Percentiles rank a stretch among this genome's conserved stretches.
phyloP scores from a whole-genome alignment of 805 yeast species.

The Starmerella riodocensis region DNA sequence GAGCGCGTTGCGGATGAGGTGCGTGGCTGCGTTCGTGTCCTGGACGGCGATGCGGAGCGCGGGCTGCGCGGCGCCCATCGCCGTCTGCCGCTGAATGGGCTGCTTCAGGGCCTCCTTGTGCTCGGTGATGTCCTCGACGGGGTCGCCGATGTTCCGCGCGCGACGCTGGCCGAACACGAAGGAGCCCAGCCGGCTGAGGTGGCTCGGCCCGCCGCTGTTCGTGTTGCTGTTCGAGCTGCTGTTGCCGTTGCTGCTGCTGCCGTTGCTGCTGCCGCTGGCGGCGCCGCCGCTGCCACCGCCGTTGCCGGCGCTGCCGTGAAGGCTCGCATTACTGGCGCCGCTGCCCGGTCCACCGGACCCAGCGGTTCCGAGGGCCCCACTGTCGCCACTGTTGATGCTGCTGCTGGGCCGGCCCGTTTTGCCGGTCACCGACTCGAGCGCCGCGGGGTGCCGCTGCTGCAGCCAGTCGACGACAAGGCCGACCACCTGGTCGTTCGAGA shows the following conservation, averaged over 20 bases:
- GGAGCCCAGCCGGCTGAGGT: conserved; percentile 14
- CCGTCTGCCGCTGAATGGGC: conserved; percentile 36
- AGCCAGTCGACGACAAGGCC: conserved; percentile 90
- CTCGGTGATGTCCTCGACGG: conserved; percentile 30
- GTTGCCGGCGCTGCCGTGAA: too few relatives aligned
- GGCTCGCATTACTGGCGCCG: too few relatives aligned
- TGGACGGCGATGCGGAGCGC: conserved; percentile 33
- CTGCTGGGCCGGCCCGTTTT: conserved; percentile 1
- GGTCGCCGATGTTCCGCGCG: conserved; percentile 18
- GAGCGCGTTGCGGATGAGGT: conserved; percentile 82
- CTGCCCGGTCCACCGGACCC: too few relatives aligned
- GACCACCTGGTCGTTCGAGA: conserved; percentile 84
- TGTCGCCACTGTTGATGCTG: background rate
- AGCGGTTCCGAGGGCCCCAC: too few relatives aligned
- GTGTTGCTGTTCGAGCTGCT: conserved; percentile 1
- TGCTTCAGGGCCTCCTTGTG: conserved; percentile 48
- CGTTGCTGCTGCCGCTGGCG: too few relatives aligned
- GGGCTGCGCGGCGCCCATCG: conserved; percentile 24
- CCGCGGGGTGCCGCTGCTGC: conserved; percentile 47
- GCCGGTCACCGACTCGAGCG: conserved; percentile 16
- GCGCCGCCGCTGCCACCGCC: too few relatives aligned
- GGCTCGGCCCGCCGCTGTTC: conserved; percentile 1
- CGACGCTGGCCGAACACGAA: conserved; percentile 12
- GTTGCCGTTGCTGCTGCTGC: background rate
- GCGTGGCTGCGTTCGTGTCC: conserved; percentile 85